A percentile compares a stretch with the other conserved stretches of the same genome.
Evolutionary conservation across 257 asterid species (phyloP).

Genomic region (Parsonsia alboflavescens): DNA sequence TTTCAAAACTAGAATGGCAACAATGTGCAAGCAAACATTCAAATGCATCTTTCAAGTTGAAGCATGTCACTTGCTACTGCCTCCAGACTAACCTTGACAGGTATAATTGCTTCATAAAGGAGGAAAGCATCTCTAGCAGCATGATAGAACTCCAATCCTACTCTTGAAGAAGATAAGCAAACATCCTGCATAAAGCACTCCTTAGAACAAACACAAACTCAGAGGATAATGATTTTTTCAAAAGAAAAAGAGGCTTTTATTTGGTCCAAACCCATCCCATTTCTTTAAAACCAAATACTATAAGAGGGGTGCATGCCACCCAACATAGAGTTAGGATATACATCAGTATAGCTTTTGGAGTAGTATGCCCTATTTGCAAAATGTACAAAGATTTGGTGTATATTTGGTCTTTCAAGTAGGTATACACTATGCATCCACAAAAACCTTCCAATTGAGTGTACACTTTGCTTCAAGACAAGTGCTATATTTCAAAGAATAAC

Average conservation of each 20-base stretch:
- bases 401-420: too few species aligned
- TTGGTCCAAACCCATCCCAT: too few species aligned
- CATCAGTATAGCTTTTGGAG: too few species aligned
- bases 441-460: too few species aligned
- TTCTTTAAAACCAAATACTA: too few species aligned
- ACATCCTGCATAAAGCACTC: slow-evolving; percentile 58
- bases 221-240: background rate
- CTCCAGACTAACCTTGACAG: slow-evolving; percentile 74
- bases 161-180: slow-evolving; percentile 78
- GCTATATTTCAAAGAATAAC: background rate
- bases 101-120: slow-evolving; percentile 89
- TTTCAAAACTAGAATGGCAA: background rate
- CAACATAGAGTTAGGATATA: too few species aligned
- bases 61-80: background rate
- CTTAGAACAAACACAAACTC: slow-evolving; percentile 18
- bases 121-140: slow-evolving; percentile 78
- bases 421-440: too few species aligned
- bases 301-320: too few species aligned
- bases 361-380: too few species aligned
- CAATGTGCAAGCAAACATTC: background rate
- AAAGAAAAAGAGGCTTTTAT: too few species aligned
- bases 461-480: too few species aligned
- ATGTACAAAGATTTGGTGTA: too few species aligned
- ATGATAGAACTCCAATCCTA: slow-evolving; percentile 78
- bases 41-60: background rate